A percentile compares a stretch with the other conserved stretches of the same genome.
Evolutionary conservation across 345 rosid genomes (phyloP).

Genomic region (Crucihimalaya himalaica): DNA sequence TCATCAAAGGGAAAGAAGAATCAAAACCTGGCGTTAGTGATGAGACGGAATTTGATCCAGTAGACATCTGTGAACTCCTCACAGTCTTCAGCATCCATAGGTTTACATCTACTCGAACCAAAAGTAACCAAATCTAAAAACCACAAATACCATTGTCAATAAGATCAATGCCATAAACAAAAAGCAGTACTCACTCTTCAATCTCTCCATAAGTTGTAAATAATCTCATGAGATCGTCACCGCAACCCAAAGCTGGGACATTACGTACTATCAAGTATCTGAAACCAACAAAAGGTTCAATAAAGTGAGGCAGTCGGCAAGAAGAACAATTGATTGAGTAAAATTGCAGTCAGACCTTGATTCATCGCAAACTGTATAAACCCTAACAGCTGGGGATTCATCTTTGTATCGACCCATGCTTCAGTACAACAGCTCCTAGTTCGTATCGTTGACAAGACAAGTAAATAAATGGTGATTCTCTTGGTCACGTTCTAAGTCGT

Average conservation of each 20-base stretch:
- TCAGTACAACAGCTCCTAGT: no score
- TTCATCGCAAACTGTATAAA: conserved; percentile 86
- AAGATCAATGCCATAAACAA: background rate
- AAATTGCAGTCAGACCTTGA: conserved; percentile 49
- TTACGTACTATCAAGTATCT: conserved; percentile 86
- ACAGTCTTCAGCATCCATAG: conserved; percentile 94
- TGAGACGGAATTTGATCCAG: conserved; percentile 71
- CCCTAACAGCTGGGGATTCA: conserved; percentile 52
- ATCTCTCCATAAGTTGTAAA: conserved; percentile 75
- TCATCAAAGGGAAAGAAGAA: background rate
- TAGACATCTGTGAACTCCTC: conserved; percentile 77
- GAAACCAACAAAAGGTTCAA: conserved; percentile 12
- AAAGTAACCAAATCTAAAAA: background rate
- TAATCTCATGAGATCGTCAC: conserved; percentile 72
- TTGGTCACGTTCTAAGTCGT: no score
- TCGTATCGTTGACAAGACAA: no score
- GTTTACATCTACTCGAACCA: conserved; percentile 57
- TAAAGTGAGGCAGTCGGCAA: background rate
- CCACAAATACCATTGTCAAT: background rate
- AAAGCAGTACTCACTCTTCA: conserved; percentile 62
- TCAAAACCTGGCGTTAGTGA: conserved; percentile 71
- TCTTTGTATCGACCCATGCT: conserved; percentile 54
- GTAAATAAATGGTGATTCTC: no score
- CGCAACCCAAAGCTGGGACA: conserved; percentile 93
- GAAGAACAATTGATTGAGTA: background rate